phyloP scores from a whole-genome alignment of 345 rosid genomes.

The Raphanus raphanistrum region DNA sequence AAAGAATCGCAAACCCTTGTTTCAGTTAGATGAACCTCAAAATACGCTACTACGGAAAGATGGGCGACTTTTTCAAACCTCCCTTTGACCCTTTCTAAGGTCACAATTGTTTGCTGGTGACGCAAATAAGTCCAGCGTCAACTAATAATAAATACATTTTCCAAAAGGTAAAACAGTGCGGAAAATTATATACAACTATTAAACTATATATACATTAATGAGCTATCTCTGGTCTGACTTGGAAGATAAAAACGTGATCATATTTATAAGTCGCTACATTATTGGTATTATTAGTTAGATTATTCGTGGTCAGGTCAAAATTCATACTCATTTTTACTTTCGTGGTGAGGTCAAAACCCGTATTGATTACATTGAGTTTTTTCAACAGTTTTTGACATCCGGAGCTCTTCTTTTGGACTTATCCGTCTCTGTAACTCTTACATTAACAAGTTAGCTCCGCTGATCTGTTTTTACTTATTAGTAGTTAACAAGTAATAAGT shows the following conservation, averaged over 20 bases:
- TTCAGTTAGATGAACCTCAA: background rate
- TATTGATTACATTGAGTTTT: background rate
- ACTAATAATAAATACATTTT: conserved; percentile 6
- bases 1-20: background rate
- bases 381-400: background rate
- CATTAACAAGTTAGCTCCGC: conserved; percentile 1
- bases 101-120: conserved; percentile 20
- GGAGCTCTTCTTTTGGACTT: conserved; percentile 12
- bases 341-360: background rate
- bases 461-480: background rate
- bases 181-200: background rate
- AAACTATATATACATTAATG: background rate
- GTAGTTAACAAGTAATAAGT: no score
- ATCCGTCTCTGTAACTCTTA: background rate
- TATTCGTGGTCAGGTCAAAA: conserved; percentile 6
- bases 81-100: background rate
- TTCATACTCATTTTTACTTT: background rate
- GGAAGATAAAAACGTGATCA: background rate
- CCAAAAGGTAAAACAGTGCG: background rate
- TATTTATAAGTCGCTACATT: background rate
- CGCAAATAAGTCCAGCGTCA: conserved; percentile 25
- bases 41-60: conserved; percentile 1
- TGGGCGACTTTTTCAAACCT: conserved; percentile 29
- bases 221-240: conserved; percentile 15
- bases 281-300: background rate